Evolutionary conservation across 495 filamentous ascomycete genomes (phyloP).

Genomic region (Margaritispora aquatica): DNA sequence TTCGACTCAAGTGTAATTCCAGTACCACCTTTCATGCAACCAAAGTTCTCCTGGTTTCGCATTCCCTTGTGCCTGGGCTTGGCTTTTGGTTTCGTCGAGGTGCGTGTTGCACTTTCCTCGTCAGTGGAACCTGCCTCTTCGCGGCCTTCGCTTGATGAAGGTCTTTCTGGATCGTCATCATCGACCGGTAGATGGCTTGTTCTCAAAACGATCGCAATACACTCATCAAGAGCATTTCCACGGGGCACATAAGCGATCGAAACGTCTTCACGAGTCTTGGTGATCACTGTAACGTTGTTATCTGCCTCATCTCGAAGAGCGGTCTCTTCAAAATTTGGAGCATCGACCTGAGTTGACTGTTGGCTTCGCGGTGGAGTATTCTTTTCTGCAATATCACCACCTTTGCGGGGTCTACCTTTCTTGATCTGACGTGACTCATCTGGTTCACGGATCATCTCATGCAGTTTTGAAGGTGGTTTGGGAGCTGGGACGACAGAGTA

Average conservation of each 20-base stretch:
- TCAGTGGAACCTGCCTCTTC: constrained; percentile 2
- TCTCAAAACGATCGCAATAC: constrained; percentile 47
- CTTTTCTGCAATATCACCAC: constrained; percentile 12
- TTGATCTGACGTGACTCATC: constrained; percentile 8
- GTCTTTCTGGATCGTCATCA: constrained; percentile 28
- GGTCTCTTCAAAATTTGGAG: not conserved
- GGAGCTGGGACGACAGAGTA: constrained; percentile 33
- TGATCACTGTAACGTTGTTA: not conserved
- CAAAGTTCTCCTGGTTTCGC: constrained; percentile 44
- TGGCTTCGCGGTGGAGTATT: constrained; percentile 16
- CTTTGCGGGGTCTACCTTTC: constrained; percentile 8
- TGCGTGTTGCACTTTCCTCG: not conserved
- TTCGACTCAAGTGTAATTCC: constrained; percentile 18
- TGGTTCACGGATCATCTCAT: not conserved
- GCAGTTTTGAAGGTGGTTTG: not conserved
- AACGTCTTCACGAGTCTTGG: too few relatives aligned
- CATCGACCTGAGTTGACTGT: constrained; percentile 1
- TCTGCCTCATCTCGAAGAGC: not conserved
- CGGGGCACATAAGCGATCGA: not conserved
- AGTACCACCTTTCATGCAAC: constrained; percentile 54
- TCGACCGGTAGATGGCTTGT: constrained; percentile 27
- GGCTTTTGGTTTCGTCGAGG: not conserved
- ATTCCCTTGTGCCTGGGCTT: constrained; percentile 8
- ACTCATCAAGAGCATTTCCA: constrained; percentile 46
- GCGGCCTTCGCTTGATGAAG: not conserved